These are phyloP conservation scores for Furcasterigmium furcatum DNA, from an alignment of 2,329 filamentous ascomycete genomes.

Conservation along the genomic window DNA sequence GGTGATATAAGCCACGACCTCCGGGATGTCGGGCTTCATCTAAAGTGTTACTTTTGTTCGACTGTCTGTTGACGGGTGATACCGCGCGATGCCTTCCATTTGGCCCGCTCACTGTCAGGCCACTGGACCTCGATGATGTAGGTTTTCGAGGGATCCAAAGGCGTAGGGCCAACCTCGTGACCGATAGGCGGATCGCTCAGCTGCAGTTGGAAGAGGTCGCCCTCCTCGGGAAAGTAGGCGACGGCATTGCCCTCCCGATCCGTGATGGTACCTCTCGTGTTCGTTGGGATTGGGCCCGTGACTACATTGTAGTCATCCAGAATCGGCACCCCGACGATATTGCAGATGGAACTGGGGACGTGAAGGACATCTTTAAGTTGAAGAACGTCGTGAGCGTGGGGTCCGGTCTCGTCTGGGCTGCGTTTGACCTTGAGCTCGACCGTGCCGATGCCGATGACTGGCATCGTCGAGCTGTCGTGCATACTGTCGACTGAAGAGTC, in stretches of 20 bases:
- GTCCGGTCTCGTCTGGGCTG: constrained; percentile 1
- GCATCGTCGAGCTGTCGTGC: too few species aligned
- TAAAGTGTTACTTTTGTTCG: too few species aligned
- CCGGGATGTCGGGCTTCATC: too few species aligned
- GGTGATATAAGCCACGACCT: too few species aligned
- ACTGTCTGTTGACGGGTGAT: not conserved
- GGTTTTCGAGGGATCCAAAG: not conserved
- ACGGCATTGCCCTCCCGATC: too few species aligned
- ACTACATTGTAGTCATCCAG: not conserved
- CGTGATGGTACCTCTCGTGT: too few species aligned
- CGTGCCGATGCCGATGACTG: constrained; percentile 7
- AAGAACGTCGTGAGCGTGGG: constrained; percentile 3
- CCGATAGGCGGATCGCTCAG: constrained; percentile 1
- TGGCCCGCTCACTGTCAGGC: not conserved
- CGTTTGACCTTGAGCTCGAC: constrained; percentile 6
- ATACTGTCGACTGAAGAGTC: not conserved
- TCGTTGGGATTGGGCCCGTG: too few species aligned
- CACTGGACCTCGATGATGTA: constrained; percentile 1
- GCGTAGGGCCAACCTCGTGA: not conserved
- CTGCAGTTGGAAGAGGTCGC: not conserved
- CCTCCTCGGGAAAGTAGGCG: too few species aligned
- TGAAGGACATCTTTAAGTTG: constrained; percentile 6
- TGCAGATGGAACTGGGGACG: constrained; percentile 1
- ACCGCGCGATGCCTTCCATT: not conserved
- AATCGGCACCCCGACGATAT: constrained; percentile 4